Evolutionary conservation across 2,329 filamentous ascomycete species (phyloP), one percentile per base, ranked within the genome.

Genomic region (Nannizzia gypsea): DNA sequence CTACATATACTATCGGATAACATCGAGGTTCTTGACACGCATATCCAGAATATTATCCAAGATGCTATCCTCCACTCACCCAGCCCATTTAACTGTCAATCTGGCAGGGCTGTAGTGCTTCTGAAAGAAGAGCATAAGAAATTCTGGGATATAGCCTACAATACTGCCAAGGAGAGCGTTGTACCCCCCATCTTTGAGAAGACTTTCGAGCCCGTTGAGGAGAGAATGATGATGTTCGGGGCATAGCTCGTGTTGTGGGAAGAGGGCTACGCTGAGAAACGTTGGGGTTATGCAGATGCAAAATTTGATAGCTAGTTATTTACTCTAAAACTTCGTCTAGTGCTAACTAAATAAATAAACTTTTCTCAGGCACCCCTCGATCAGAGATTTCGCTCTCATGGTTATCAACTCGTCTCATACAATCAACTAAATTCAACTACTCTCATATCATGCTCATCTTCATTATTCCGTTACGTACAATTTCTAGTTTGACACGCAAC

Each of bases 71-170:
- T 83, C 62, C 80, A 90, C 72, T 80, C 86, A 1, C 90, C 91
- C 50, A 87, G 83, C 58, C 84, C 86, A 64, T 96, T 96, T 85
- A 96, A 96, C 83, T 87, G 84, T 46, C 91, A 96, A 78, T 85
- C 84, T 66, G 86, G 88, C 66, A 86, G 91, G 61, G 77, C 87
- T 61, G 81, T 95, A 56, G 81, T 96, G 58, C 83, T 96, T 59
- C 80, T 93, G 69, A 86, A 87, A 68, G 82, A 81, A 63, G 88
- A 96, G 74, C 91, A 96, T 78, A 85, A 90, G 68, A 87, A 88
- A 77, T 83, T 95, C 67, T 96, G 91, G 91, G 85, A 89, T 71
- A 79, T 90, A 62, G 80, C 42, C n/a, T 22, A 48, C 3, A 22
- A 48, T 48, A 22, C n/a, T 3, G 20, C 42, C 42, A 48, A 48